A percentile compares a stretch with the other conserved stretches of the same genome.
Evolutionary conservation across 495 filamentous ascomycete species (phyloP).

Genomic region (Talaromyces proteolyticus): DNA sequence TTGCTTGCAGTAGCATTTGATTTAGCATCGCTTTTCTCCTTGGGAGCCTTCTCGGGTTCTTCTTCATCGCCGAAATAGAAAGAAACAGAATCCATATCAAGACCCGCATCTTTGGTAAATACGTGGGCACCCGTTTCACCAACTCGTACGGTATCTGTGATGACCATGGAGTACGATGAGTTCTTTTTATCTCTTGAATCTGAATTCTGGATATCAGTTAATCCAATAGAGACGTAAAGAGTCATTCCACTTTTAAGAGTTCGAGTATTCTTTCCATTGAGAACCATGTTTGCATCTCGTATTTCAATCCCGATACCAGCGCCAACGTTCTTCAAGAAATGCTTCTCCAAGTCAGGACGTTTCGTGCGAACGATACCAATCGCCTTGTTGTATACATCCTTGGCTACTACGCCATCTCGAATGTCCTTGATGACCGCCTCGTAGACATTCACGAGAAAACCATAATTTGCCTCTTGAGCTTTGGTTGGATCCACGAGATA

Average conservation of each 20-base stretch:
- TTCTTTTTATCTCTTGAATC: constrained; percentile 80
- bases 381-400: constrained; percentile 91
- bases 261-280: constrained; percentile 79
- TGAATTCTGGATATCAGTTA: constrained; percentile 80
- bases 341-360: constrained; percentile 89
- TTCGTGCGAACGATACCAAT: constrained; percentile 69
- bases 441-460: constrained; percentile 79
- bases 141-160: constrained; percentile 91
- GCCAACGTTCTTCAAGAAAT: constrained; percentile 87
- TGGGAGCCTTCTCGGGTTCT: constrained; percentile 51
- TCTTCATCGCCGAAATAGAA: constrained; percentile 98
- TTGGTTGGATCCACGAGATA: constrained; percentile 97
- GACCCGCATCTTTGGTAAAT: constrained; percentile 88
- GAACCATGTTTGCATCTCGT: constrained; percentile 69
- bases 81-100: constrained; percentile 83
- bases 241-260: constrained; percentile 95
- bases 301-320: constrained; percentile 90
- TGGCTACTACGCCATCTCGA: constrained; percentile 77
- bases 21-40: constrained; percentile 74
- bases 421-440: constrained; percentile 84
- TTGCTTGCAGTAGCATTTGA: constrained; percentile 79
- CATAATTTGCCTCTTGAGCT: constrained; percentile 89
- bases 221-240: constrained; percentile 77
- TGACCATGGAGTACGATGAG: constrained; percentile 78
- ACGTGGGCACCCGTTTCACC: constrained; percentile 65